Percentiles rank a stretch among this genome's conserved stretches.
These are phyloP conservation scores for Paramecium caudatum DNA, from an alignment of 73 alveolate species.

Conservation along the genomic window DNA sequence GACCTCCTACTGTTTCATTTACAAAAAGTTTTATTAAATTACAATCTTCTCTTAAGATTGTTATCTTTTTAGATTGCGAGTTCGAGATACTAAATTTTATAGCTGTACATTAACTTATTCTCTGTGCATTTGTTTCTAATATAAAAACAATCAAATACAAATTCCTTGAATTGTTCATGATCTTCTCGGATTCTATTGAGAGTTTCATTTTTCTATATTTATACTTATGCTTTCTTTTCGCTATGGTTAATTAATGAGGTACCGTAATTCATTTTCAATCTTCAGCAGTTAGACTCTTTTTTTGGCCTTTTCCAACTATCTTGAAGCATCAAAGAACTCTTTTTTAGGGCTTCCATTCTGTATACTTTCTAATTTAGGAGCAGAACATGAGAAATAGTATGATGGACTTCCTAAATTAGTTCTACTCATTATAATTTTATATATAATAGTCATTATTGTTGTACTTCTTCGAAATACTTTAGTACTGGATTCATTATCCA, in stretches of 20 bases:
- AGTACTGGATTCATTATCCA: constrained; percentile 65
- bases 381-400: constrained; percentile 31
- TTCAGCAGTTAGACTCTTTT: constrained; percentile 65
- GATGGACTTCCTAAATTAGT: constrained; percentile 38
- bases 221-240: constrained; percentile 56
- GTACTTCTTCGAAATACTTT: constrained; percentile 48
- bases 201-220: constrained; percentile 16
- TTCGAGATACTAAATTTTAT: constrained; percentile 60
- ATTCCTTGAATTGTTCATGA: constrained; percentile 66
- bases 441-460: constrained; percentile 15
- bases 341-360: constrained; percentile 43
- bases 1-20: constrained; percentile 29
- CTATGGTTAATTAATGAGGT: background rate
- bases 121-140: constrained; percentile 50
- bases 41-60: constrained; percentile 16
- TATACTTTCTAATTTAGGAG: constrained; percentile 41
- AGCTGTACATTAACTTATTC: constrained; percentile 30
- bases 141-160: background rate
- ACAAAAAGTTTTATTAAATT: constrained; percentile 33
- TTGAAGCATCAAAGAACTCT: constrained; percentile 52
- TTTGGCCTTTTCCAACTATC: constrained; percentile 32
- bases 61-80: constrained; percentile 44
- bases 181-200: constrained; percentile 54
- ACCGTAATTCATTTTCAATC: constrained; percentile 59
- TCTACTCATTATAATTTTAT: background rate